phyloP scores from a whole-genome alignment of 352 stramenopile species.

The Phytopythium ostracodes region DNA sequence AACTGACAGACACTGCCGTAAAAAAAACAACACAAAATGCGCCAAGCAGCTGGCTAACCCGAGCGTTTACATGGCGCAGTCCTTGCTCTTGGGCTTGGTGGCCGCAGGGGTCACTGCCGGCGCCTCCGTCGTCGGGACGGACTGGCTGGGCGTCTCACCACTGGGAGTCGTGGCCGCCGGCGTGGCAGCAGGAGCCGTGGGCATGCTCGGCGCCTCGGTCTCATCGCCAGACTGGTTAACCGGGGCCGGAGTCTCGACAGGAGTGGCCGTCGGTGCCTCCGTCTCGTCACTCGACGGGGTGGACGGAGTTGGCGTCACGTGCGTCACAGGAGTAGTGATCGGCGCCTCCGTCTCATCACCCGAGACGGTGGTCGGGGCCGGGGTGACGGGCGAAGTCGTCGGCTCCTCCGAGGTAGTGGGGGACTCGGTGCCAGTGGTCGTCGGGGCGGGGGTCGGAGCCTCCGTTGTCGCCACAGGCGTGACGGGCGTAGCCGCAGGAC shows the following conservation, averaged over 20 bases:
- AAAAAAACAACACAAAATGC: neutral
- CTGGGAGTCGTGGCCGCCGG: neutral
- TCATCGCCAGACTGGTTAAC: neutral
- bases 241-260: too few species aligned
- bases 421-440: neutral
- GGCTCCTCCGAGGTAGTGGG: neutral
- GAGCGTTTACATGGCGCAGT: conserved; percentile 1
- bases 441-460: neutral
- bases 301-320: too few species aligned
- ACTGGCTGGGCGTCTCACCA: neutral
- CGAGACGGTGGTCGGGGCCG: too few species aligned
- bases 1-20: neutral
- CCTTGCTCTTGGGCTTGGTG: neutral
- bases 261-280: neutral
- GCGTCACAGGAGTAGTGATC: neutral
- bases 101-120: neutral
- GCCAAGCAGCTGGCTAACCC: too few species aligned
- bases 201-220: neutral
- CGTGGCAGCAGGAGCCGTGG: neutral
- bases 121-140: too few species aligned
- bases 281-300: too few species aligned
- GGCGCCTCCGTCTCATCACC: too few species aligned
- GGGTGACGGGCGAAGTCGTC: too few species aligned
- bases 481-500: neutral
- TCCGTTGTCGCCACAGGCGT: neutral